A percentile compares a stretch with the other conserved stretches of the same genome.
These are phyloP conservation scores for Neonectria sp. DNA, from an alignment of 2,329 filamentous ascomycete genomes.

Conservation along the genomic window DNA sequence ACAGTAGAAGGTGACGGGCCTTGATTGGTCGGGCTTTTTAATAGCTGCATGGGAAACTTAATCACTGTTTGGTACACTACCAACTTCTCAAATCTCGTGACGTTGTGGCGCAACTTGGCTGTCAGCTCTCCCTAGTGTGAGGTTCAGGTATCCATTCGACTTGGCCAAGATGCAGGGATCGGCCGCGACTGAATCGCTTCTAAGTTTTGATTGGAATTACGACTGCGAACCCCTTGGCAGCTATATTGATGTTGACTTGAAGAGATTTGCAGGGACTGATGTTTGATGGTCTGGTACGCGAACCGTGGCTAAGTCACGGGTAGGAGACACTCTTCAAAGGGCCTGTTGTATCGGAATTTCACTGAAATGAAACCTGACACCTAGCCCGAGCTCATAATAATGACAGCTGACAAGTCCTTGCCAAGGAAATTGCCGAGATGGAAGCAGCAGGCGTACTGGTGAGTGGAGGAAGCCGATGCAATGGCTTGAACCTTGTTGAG, in stretches of 20 bases:
- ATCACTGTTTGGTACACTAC: neutral
- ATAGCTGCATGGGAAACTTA: neutral
- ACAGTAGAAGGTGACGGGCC: neutral
- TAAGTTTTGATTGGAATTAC: no score
- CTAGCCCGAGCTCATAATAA: neutral
- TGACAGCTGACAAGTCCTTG: neutral
- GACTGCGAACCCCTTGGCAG: no score
- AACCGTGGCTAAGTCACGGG: no score
- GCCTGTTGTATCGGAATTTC: neutral
- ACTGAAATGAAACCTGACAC: neutral
- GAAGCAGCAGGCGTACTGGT: neutral
- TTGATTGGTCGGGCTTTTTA: neutral
- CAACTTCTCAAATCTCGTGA: neutral
- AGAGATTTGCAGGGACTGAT: no score
- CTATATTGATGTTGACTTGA: rapidly evolving
- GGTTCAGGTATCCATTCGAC: neutral
- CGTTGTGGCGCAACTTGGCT: neutral
- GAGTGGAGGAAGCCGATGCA: neutral
- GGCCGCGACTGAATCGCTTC: no score
- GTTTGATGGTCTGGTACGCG: no score
- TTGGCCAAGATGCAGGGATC: neutral
- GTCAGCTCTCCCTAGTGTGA: neutral
- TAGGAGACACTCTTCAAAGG: neutral
- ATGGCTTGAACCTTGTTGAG: neutral
- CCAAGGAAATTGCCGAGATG: neutral